Evolutionary conservation across 345 rosid species (phyloP), one percentile per base, ranked within the genome.

Genomic region (Linum trigynum): DNA sequence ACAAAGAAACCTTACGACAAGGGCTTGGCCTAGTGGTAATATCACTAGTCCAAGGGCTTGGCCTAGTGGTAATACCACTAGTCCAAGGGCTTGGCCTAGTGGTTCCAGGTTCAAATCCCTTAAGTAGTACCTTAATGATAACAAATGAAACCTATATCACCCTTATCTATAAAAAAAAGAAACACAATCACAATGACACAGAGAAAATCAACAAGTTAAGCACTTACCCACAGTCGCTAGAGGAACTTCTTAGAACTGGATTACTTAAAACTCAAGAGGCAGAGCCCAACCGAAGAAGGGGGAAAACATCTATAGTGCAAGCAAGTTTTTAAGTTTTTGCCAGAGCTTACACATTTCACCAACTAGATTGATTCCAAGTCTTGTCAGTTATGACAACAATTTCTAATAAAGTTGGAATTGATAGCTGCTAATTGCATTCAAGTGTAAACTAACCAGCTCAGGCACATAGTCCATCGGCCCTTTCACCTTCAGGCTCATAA

Each of bases 401-500:
- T 1, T 4, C 51, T 7, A 45, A 4, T 4, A 45, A 5, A 45
- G 11, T 45, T 9, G 51, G 7, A 48, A 15, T 14, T 6, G 9
- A 10, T 48, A 1, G 14, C 2, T 9, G 14, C 9, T 9, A 41
- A 41, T 41, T 48, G 12, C 9, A 48, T 15, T 7, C 12, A 48
- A 48, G 12, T 10, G 14, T 51, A 3, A 61, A 77, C 98, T 5
- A 72, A 95, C 99, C 96, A 95, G 86, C 79, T 95, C 99, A 69
- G 99, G 87, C 2, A 91, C 91, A 73, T 86, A 91, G 66, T 95
- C 99, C 84, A 83, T 85, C 38, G 77, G 72, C 62, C 83, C 94
- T 77, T 89, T 85, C 79, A 95, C 91, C 77, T 95, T 95, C 77
- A 95, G 50, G 78, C 98, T 89, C 89, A 91, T 81, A 73, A 95